These are phyloP conservation scores for Tolypocladium inflatum DNA, from an alignment of 2,329 filamentous ascomycete genomes.

Conservation along the genomic window DNA sequence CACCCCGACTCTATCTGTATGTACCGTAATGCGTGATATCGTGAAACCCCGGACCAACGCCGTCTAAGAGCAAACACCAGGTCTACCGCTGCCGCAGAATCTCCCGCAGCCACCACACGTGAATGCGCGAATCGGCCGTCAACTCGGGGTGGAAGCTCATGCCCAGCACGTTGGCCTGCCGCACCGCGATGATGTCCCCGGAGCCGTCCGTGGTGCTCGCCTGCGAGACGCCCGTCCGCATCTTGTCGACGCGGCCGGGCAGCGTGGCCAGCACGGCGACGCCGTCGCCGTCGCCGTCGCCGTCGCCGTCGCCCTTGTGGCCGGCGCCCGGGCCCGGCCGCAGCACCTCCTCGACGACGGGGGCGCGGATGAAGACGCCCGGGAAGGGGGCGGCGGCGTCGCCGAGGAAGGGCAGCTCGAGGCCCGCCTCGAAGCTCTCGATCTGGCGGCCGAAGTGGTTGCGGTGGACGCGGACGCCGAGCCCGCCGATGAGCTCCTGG, in stretches of 20 bases:
- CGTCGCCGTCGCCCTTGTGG: slow-evolving; percentile 3
- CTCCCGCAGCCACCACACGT: slow-evolving; percentile 84
- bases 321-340: slow-evolving; percentile 19
- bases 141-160: slow-evolving; percentile 95
- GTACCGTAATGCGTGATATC: too few species aligned
- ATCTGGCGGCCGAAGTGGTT: slow-evolving; percentile 94
- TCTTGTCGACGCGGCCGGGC: slow-evolving; percentile 28
- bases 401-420: slow-evolving; percentile 63
- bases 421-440: slow-evolving; percentile 74
- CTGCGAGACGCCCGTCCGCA: slow-evolving; percentile 26
- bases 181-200: slow-evolving; percentile 78
- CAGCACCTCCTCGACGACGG: slow-evolving; percentile 79
- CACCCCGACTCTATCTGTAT: too few species aligned
- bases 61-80: background rate
- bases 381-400: slow-evolving; percentile 41
- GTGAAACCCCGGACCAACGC: background rate
- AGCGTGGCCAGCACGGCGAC: slow-evolving; percentile 46
- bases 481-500: slow-evolving; percentile 85
- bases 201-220: slow-evolving; percentile 30
- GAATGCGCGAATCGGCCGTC: slow-evolving; percentile 79
- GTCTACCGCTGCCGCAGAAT: slow-evolving; percentile 23
- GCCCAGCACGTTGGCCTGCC: slow-evolving; percentile 84
- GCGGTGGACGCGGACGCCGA: slow-evolving; percentile 82
- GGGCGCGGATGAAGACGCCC: slow-evolving; percentile 88
- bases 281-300: too few species aligned